Evolutionary conservation across 768 basidiomycete genomes (phyloP).

Genomic region (Tricholoma sp.): DNA sequence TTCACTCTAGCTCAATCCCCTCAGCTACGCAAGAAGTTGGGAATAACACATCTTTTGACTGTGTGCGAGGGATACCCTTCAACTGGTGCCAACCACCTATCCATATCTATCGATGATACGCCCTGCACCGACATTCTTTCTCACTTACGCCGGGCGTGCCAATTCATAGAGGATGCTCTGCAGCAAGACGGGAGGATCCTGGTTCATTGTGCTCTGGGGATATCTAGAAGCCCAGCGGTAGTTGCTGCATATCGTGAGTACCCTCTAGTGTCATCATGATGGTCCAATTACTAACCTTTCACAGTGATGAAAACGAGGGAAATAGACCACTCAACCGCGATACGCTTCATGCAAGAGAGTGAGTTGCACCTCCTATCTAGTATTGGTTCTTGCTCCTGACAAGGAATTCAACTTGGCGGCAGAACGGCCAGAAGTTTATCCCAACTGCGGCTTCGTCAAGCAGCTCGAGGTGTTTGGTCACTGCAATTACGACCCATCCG

Average conservation of each 20-base stretch:
- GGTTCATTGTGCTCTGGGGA: conserved; percentile 71
- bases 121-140: conserved; percentile 54
- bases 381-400: conserved; percentile 3
- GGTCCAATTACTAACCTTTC: background rate
- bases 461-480: conserved; percentile 52
- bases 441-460: conserved; percentile 53
- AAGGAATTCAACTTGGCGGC: conserved; percentile 4
- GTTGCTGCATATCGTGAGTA: conserved; percentile 51
- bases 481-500: conserved; percentile 44
- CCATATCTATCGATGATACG: conserved; percentile 36
- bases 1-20: conserved; percentile 30
- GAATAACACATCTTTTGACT: conserved; percentile 52
- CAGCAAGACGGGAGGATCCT: conserved; percentile 49
- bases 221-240: conserved; percentile 64
- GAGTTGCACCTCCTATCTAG: conserved; percentile 12
- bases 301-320: conserved; percentile 47
- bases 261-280: background rate
- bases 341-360: conserved; percentile 47
- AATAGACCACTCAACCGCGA: conserved; percentile 37
- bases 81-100: conserved; percentile 33
- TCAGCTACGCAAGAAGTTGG: conserved; percentile 24
- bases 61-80: conserved; percentile 54
- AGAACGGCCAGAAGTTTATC: conserved; percentile 37
- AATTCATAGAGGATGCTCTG: conserved; percentile 60
- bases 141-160: conserved; percentile 52